phyloP scores from a whole-genome alignment of 306 rosid genomes.

The Vachellia pachyceras region DNA sequence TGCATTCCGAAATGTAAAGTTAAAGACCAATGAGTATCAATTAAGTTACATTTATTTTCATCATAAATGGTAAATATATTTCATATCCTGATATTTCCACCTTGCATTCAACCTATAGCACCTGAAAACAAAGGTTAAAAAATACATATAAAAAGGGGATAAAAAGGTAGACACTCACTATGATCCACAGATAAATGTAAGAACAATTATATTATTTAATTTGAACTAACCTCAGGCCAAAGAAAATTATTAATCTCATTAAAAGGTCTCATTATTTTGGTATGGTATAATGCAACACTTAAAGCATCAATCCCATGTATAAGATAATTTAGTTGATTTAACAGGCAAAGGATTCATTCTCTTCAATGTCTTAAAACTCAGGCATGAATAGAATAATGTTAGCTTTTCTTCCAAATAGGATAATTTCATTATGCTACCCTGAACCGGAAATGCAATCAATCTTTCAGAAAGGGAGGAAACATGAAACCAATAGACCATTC shows the following conservation, averaged over 20 bases:
- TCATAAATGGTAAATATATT: too few species aligned
- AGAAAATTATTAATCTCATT: not conserved
- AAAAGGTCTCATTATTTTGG: not conserved
- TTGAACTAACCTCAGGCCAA: not conserved
- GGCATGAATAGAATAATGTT: not conserved
- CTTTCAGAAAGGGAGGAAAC: not conserved
- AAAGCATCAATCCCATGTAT: not conserved
- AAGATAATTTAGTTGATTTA: not conserved
- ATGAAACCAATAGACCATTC: not conserved
- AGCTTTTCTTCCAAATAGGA: not conserved
- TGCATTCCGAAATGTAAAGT: too few species aligned
- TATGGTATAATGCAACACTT: not conserved
- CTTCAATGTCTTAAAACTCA: not conserved
- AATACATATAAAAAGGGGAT: too few species aligned
- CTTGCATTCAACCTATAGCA: too few species aligned
- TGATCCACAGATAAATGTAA: too few species aligned
- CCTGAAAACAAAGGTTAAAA: too few species aligned
- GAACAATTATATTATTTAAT: too few species aligned
- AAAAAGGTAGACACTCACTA: too few species aligned
- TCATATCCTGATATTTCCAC: too few species aligned
- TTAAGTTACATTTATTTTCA: too few species aligned
- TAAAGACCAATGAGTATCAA: too few species aligned
- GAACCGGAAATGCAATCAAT: not conserved
- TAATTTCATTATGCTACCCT: not conserved
- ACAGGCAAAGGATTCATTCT: conserved; percentile 1